Evolutionary conservation across 2,329 filamentous ascomycete species (phyloP).

Genomic region (Elsinoe necatrix): DNA sequence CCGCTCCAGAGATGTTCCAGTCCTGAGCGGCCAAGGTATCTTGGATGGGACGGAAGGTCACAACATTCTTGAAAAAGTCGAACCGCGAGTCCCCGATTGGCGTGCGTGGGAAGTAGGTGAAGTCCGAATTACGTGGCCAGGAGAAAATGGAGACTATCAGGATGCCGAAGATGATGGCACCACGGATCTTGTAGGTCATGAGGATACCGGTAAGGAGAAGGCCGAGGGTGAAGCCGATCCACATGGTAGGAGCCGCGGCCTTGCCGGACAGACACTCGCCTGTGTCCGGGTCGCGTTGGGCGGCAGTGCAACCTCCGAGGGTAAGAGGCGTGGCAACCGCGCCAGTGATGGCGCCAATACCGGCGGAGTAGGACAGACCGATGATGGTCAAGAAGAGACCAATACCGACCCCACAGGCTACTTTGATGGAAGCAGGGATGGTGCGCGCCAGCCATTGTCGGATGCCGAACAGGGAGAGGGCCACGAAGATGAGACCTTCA

Average conservation of each 20-base stretch:
- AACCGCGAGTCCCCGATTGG: conserved; percentile 60
- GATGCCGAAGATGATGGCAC: conserved; percentile 76
- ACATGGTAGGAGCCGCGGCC: conserved; percentile 77
- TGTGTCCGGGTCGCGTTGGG: conserved; percentile 37
- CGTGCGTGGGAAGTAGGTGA: conserved; percentile 76
- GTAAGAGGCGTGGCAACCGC: conserved; percentile 60
- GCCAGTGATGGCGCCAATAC: conserved; percentile 70
- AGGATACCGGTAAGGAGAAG: conserved; percentile 71
- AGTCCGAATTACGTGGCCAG: conserved; percentile 67
- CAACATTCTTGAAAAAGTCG: conserved; percentile 81
- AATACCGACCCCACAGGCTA: conserved; percentile 78
- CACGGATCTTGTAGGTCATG: conserved; percentile 80
- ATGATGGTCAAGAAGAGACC: conserved; percentile 73
- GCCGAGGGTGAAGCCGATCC: conserved; percentile 82
- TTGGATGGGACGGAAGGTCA: conserved; percentile 70
- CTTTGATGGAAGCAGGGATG: conserved; percentile 76
- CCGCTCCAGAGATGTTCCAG: conserved; percentile 61
- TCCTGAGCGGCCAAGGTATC: conserved; percentile 62
- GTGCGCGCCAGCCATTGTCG: conserved; percentile 81
- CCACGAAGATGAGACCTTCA: conserved; percentile 79
- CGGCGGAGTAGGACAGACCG: conserved; percentile 69
- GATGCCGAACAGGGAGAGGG: conserved; percentile 67
- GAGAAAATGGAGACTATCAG: conserved; percentile 79
- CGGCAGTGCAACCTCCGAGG: conserved; percentile 58
- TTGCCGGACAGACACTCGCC: conserved; percentile 60